Base-by-base conservation (phyloP, 257 asterid genomes). In the Solanum bukasovii region DNA sequence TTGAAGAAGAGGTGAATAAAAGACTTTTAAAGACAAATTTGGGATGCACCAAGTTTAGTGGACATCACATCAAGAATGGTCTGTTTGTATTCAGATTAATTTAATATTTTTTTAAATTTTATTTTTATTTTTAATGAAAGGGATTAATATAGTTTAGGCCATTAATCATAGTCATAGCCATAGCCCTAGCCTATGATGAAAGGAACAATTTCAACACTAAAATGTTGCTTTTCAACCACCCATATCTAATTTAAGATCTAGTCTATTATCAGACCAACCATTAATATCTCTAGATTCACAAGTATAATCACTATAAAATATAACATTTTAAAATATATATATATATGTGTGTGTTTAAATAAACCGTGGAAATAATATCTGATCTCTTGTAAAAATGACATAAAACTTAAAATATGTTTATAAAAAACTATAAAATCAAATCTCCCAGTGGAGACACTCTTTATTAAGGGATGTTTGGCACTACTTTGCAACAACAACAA, bases 271-370 rank as follows among this genome's bases (percentile, higher is more conserved):
- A 42, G 38, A 13, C 13, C 84, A 77, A n/a, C 35, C 63, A n/a
- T 77, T 77, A 40, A 40, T 77, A n/a, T 77, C 84, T 77, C 10
- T 38, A 98, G 89, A 61, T 52, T 92, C 98, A 91, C 88, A 79
- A 95, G 91, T 98, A 23, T 83, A 33, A 31, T 74, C 83, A 21
- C 87, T 33, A 63, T 61, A 61, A 7, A 23, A 23, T 61, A 61
- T 59, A 59, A 21, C 7, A 8, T 20, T 59, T 7, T 31, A 31
- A 31, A 9, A 3, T 37, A 37, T 37, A 38, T 38, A 8, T 38
- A 38, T 38, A 9, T 40, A 0, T 16, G 3, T 61, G 6, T 46
- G 6, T 13, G 7, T 40, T 42, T 42, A 42, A 42, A 42, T 42
- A 42, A 11, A 42, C 5, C 16, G 1, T 52, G 61, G 0, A 52